Evolutionary conservation across 305 asterid genomes (phyloP).

Genomic region (Solanum aculeatissimum): DNA sequence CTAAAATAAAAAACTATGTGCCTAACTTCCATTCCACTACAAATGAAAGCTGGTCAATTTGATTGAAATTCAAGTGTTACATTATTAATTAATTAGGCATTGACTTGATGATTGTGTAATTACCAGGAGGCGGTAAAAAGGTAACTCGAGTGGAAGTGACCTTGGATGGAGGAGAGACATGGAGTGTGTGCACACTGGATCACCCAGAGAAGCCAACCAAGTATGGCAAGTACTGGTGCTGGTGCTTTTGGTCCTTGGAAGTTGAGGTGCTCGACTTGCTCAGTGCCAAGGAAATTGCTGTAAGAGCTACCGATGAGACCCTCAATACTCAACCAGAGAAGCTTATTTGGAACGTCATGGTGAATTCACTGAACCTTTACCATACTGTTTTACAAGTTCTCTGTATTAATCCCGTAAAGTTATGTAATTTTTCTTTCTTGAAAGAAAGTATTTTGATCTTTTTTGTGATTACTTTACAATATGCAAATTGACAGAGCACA

Average conservation of each 20-base stretch:
- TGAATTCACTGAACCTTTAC: background rate
- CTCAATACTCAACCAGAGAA: conserved; percentile 90
- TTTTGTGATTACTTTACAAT: background rate
- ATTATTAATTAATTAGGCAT: background rate
- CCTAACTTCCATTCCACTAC: background rate
- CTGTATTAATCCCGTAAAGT: background rate
- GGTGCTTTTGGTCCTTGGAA: conserved; percentile 93
- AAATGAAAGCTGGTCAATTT: background rate
- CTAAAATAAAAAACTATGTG: background rate
- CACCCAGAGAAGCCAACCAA: conserved; percentile 64
- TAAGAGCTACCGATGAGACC: conserved; percentile 89
- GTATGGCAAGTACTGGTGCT: conserved; percentile 88
- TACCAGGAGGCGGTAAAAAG: conserved; percentile 80
- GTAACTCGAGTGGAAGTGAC: conserved; percentile 92
- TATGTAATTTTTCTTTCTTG: background rate
- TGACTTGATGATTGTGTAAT: background rate
- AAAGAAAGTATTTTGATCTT: background rate
- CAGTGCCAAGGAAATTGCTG: conserved; percentile 73
- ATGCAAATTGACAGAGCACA: background rate
- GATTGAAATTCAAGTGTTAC: background rate
- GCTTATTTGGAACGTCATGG: conserved; percentile 91
- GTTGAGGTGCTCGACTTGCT: conserved; percentile 76
- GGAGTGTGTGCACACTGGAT: conserved; percentile 49
- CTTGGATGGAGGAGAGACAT: conserved; percentile 79
- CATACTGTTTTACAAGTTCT: background rate